Evolutionary conservation across 768 basidiomycete genomes (phyloP), one percentile per base, ranked within the genome.

Genomic region (Tricholoma furcatifolium): DNA sequence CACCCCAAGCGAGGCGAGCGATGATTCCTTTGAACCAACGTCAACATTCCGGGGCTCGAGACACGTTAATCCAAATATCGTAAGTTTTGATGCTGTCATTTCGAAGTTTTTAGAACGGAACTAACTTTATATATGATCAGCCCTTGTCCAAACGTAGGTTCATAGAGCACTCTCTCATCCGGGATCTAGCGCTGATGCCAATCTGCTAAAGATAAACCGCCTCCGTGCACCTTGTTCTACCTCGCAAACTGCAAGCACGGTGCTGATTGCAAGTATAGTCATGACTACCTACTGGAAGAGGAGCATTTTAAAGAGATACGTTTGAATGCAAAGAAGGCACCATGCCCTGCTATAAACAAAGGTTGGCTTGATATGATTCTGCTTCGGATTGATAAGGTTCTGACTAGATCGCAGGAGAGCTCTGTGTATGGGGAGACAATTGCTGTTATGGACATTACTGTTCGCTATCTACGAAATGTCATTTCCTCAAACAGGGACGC

Each of bases 221-320:
- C 85, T 20, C 84, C 85, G 14, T 87, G 85, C 63, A 85, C 83
- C 15, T 67, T 84, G 45, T 85, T 82, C 67, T 87, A 85, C 62
- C 70, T 87, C 23, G 75, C 80, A 27, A 74, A 71, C 43, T 87
- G 85, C 71, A 81, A 82, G 61, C 77, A 78, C 50, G 83, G 81
- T 14, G 62, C 68, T 8, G 74, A 76, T 21, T 87, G 85, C 63
- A 80, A 76, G 67, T 87, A 81, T 54, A 79, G 67, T 12, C 85
- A 87, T 52, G 79, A 87, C 59, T 87, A 85, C 60, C 54, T 81
- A 30, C 67, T 87, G 6, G 72, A 78, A 21, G 70, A 69, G 3
- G 80, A 84, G 41, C 74, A 87, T 53, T 79, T 77, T 53, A 64
- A 69, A 47, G 76, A 81, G 64, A 76, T 87, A 47, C 72, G 76